These are phyloP conservation scores for Lecanosticta acicola DNA, from an alignment of 2,329 filamentous ascomycete species.

Conservation along the genomic window DNA sequence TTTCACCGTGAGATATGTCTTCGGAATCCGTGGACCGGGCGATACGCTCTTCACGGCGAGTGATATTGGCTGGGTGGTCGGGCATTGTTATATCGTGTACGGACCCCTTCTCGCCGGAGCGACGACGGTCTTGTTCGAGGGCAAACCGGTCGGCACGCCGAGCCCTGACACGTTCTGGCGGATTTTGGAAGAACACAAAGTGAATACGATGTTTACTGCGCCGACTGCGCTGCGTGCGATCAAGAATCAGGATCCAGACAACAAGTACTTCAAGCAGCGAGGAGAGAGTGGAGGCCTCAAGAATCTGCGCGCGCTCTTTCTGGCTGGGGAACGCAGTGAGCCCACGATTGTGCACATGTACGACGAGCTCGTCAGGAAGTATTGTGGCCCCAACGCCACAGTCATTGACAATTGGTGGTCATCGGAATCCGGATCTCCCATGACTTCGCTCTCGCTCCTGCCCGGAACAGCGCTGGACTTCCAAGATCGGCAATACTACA, in stretches of 20 bases:
- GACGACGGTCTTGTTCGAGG: slow-evolving; percentile 82
- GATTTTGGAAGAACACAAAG: slow-evolving; percentile 75
- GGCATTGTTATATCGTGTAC: slow-evolving; percentile 83
- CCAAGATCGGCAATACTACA: slow-evolving; percentile 36
- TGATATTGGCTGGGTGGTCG: slow-evolving; percentile 90
- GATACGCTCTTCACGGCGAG: slow-evolving; percentile 76
- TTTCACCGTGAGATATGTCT: slow-evolving; percentile 75
- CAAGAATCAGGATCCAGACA: slow-evolving; percentile 74
- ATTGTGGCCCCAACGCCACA: slow-evolving; percentile 58
- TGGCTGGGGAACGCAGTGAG: slow-evolving; percentile 85
- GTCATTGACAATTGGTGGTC: slow-evolving; percentile 73
- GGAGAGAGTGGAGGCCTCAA: slow-evolving; percentile 67
- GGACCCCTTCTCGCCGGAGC: slow-evolving; percentile 79
- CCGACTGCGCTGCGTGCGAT: slow-evolving; percentile 85
- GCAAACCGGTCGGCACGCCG: slow-evolving; percentile 87
- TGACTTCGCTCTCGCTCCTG: slow-evolving; percentile 59
- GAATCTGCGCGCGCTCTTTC: slow-evolving; percentile 67
- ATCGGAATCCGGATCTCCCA: slow-evolving; percentile 64
- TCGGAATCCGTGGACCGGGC: slow-evolving; percentile 74
- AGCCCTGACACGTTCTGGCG: slow-evolving; percentile 86
- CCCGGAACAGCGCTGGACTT: slow-evolving; percentile 57
- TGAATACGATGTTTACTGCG: slow-evolving; percentile 79
- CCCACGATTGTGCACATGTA: slow-evolving; percentile 79
- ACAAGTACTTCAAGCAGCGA: slow-evolving; percentile 56
- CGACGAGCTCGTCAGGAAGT: slow-evolving; percentile 62